Base-by-base conservation (phyloP, 2,329 filamentous ascomycete genomes). In the Aspergillus pseudoviridinutans region DNA sequence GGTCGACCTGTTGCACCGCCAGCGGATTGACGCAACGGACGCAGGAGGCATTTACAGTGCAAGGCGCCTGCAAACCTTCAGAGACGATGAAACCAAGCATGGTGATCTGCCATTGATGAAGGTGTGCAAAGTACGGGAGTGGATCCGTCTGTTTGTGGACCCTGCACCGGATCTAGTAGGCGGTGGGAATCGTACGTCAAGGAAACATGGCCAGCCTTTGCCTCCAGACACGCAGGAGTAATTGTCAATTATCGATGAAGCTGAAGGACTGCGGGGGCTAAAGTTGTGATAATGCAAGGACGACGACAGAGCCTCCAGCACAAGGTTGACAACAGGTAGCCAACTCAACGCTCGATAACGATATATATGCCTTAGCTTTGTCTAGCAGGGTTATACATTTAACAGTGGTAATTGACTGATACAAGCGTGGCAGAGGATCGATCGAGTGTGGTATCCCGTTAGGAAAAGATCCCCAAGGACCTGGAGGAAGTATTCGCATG, bases 121-220 rank as follows among this genome's bases (percentile, higher is more conserved):
- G 73, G 82, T 88, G 25, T 80, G 77, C 61, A 80, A 79, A 50
- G 90, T 95, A 38, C 84, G 83, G 64, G 84, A 88, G 61, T 97
- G 92, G 92, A 84, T 91, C 8, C 72, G 86, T 57, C 78, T 80
- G 41, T 94, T 93, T 72, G 85, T 95, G 54, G 80, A 79, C 14
- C 64, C 66, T 27, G 61, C 61, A 49, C 69, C 68, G 64, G 66
- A 70, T 65, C n/a, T 47, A 60, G 69, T 58, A 70, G 66, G 66
- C 63, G 69, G 66, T 69, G 63, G 50, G 22, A 10, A 4, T 17
- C 20, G 10, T 17, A 12, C 44, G 4, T 24, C 24, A 14, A 25
- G 6, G 60, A 57, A 61, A 51, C 62, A 60, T 66, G 65, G 63
- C 42, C 58, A 55, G 53, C 58, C 41, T 53, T 57, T 78, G 60